Conservation (phyloP, 2,329 filamentous ascomycete species). For the Aspergillus sp. region DNA sequence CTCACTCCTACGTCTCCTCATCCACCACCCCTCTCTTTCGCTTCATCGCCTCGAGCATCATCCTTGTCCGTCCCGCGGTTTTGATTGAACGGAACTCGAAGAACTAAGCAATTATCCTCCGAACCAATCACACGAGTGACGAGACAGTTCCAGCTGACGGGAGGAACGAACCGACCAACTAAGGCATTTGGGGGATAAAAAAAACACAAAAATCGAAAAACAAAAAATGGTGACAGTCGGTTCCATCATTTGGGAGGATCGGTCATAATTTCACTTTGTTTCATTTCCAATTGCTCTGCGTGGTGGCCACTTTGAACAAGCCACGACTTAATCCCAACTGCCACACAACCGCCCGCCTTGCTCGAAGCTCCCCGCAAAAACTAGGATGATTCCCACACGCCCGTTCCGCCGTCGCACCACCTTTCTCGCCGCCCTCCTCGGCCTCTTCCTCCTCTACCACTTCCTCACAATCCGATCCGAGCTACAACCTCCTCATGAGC, state of each 20-base stretch:
- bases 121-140: neutral
- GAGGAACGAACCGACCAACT: neutral
- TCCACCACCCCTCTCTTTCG: neutral
- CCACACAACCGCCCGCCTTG: neutral
- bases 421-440: slow-evolving; percentile 56
- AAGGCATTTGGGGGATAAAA: neutral
- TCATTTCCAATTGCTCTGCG: slow-evolving; percentile 1
- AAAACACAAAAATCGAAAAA: neutral
- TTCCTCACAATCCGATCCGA: slow-evolving; percentile 60
- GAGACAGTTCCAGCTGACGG: neutral
- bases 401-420: slow-evolving; percentile 35
- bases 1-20: neutral
- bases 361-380: neutral
- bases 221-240: slow-evolving; percentile 9
- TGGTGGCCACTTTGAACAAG: slow-evolving; percentile 1
- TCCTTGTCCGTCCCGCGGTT: neutral
- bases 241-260: slow-evolving; percentile 9
- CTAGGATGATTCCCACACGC: slow-evolving; percentile 44
- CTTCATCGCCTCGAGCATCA: neutral
- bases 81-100: neutral
- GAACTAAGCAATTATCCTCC: neutral
- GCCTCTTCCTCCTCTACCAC: slow-evolving; percentile 56
- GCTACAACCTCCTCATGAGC: slow-evolving; percentile 49
- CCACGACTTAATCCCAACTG: neutral
- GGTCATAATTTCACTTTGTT: slow-evolving; percentile 5